Percentiles rank a stretch among this genome's conserved stretches.
These are phyloP conservation scores for Helicostylum pulchrum DNA, from an alignment of 192 early-diverging fungal species.

Conservation along the genomic window DNA sequence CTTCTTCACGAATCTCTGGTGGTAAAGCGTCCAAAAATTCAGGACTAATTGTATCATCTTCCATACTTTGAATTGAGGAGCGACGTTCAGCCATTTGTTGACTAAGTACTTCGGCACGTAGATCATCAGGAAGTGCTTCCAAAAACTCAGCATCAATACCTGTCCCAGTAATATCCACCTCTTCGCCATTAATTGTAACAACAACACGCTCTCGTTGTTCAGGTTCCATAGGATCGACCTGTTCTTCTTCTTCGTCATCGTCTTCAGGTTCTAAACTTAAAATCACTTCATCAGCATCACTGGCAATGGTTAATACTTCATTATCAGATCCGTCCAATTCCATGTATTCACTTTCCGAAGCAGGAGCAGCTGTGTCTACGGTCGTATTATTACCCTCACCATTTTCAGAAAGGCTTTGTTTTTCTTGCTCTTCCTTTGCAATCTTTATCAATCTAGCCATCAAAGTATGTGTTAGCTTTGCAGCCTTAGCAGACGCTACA, in stretches of 20 bases:
- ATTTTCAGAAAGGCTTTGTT: conserved; percentile 42
- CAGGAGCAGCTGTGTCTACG: no score
- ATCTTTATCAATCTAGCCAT: conserved; percentile 68
- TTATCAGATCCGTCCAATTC: no score
- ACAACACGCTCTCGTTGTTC: conserved; percentile 35
- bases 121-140: conserved; percentile 89
- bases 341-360: no score
- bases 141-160: conserved; percentile 94
- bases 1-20: conserved; percentile 85
- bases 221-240: conserved; percentile 32
- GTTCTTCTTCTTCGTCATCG: conserved; percentile 56
- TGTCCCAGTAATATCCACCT: conserved; percentile 87
- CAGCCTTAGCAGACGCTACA: conserved; percentile 35
- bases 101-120: conserved; percentile 88
- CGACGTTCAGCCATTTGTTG: conserved; percentile 58
- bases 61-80: conserved; percentile 26
- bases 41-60: conserved; percentile 53
- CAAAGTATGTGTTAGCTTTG: conserved; percentile 53
- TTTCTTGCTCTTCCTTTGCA: conserved; percentile 63
- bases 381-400: no score
- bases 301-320: no score
- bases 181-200: conserved; percentile 73
- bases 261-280: not conserved
- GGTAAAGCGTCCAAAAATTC: conserved; percentile 93
- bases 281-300: conserved; percentile 46